These are phyloP conservation scores for Orbilia ellipsospora DNA, from an alignment of 2,329 filamentous ascomycete genomes.

Conservation along the genomic window DNA sequence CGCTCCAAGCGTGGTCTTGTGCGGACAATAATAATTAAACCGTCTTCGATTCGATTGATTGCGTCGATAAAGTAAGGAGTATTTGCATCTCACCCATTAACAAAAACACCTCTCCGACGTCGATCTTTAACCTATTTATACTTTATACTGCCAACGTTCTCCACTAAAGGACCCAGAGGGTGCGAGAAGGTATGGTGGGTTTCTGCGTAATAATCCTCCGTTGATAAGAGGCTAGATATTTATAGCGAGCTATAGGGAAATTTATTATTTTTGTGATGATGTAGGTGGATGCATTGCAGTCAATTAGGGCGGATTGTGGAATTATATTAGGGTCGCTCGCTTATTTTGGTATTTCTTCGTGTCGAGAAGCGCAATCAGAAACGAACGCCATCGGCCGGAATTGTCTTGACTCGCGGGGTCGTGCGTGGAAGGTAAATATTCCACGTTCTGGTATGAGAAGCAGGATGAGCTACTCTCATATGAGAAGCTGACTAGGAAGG, in stretches of 20 bases:
- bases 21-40: too few relatives aligned
- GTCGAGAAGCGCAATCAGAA: background rate
- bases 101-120: background rate
- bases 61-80: slow-evolving; percentile 4
- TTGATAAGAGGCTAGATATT: slow-evolving; percentile 10
- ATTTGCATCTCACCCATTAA: background rate
- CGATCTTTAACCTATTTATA: slow-evolving; percentile 10
- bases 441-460: too few relatives aligned
- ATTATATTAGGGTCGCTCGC: background rate
- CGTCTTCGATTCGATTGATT: background rate
- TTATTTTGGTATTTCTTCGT: background rate
- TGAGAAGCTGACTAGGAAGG: too few relatives aligned
- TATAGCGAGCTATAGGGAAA: too few relatives aligned
- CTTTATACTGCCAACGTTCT: background rate
- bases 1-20: too few relatives aligned
- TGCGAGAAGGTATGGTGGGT: slow-evolving; percentile 6
- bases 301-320: background rate
- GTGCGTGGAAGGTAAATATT: too few relatives aligned
- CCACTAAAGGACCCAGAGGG: background rate
- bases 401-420: too few relatives aligned
- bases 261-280: background rate
- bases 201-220: slow-evolving; percentile 8
- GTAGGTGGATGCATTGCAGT: background rate
- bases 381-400: background rate
- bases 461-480: too few relatives aligned